Conservation (phyloP, 225 moss, liverwort and hornwort genomes). For the Marchantia polymorpha region DNA sequence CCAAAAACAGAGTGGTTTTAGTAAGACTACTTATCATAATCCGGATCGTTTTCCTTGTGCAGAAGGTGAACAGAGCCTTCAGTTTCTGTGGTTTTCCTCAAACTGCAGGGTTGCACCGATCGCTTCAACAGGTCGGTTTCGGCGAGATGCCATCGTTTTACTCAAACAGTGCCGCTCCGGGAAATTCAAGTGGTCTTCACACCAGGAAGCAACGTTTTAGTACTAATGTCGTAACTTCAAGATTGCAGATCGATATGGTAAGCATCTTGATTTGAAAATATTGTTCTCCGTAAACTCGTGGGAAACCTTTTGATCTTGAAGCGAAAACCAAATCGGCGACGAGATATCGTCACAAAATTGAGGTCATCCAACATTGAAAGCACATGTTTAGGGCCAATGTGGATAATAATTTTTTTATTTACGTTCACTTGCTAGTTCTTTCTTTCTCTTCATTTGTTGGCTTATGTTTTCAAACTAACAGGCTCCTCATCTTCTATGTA, state of each 20-base stretch:
- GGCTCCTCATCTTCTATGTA: slow-evolving; percentile 29
- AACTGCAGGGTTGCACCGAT: slow-evolving; percentile 12
- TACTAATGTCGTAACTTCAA: slow-evolving; percentile 31
- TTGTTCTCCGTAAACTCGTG: not conserved
- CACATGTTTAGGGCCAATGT: too few species aligned
- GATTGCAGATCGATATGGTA: slow-evolving; percentile 47
- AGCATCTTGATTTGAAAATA: not conserved
- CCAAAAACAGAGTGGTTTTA: not conserved
- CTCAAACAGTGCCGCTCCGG: not conserved
- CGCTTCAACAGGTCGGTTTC: not conserved
- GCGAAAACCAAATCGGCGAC: not conserved
- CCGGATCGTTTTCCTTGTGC: not conserved
- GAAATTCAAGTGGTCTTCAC: slow-evolving; percentile 7
- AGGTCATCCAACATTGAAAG: not conserved
- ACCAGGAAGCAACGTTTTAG: slow-evolving; percentile 14
- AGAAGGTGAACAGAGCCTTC: slow-evolving; percentile 34
- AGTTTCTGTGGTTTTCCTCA: slow-evolving; percentile 22
- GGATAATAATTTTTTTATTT: not conserved
- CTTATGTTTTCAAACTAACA: slow-evolving; percentile 18
- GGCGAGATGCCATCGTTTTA: slow-evolving; percentile 20
- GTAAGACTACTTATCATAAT: not conserved
- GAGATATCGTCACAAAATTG: not conserved
- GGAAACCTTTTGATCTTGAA: not conserved
- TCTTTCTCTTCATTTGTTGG: not conserved
- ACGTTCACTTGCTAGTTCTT: not conserved